Evolutionary conservation across 1,284 basidiomycete genomes (phyloP), one percentile per base, ranked within the genome.

Genomic region (Somion occarium): DNA sequence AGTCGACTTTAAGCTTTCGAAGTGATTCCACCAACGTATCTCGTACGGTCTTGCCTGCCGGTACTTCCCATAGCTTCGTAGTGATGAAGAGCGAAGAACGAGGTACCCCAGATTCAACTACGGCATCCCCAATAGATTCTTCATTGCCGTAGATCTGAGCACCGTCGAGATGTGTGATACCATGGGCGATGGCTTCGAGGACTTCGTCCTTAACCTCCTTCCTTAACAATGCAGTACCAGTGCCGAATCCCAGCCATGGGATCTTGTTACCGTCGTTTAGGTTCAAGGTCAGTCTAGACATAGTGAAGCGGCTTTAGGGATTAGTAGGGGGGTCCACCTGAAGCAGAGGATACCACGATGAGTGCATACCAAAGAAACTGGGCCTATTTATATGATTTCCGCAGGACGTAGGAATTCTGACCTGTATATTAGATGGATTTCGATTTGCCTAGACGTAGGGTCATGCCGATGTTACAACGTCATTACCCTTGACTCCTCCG

Each of bases 91-190:
- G 64, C 51, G 78, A 71, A 0, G 72, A 73, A 43, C 82, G 79
- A 2, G 78, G 66, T 53, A 77, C 76, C 19, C 79, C 78, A 3
- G 79, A 76, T 2, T 71, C 69, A 27, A 67, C 72, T 60, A 88
- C 77, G 18, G 66, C 69, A 3, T 64, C 67, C 2, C 85, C 76
- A 37, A 88, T 71, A 1, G 73, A 71, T 1, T 76, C 71, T 60
- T 88, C 85, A 57, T 88, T 88, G 5, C 54, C 53, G 64, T 90
- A 89, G 41, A 70, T 41, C 64, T 90, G 87, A 0, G 87, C 87
- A 22, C 82, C 80, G 61, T 90, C 88, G 37, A 91, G 74, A 61
- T 90, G 88, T 2, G 73, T 78, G 61, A 88, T 75, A 3, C 84
- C 84, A 30, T 70, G 73, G 20, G 74, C 67, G 54, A 90, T 79